Evolutionary conservation across 345 rosid genomes (phyloP).

Genomic region (Acer saccharum): DNA sequence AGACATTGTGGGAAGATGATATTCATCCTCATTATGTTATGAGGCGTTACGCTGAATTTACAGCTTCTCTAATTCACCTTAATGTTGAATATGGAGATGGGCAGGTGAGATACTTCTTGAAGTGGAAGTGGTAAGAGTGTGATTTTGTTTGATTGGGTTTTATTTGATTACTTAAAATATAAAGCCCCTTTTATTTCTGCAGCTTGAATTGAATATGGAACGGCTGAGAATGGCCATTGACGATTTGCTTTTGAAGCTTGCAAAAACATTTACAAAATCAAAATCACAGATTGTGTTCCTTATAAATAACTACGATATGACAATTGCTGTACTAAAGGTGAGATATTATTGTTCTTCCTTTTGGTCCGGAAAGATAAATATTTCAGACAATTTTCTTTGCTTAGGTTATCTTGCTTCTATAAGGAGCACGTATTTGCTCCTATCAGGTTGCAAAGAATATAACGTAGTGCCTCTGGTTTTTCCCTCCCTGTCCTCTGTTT

Average conservation of each 20-base stretch:
- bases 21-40: conserved; percentile 98
- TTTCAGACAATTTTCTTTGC: background rate
- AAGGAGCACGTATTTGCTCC: background rate
- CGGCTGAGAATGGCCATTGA: conserved; percentile 94
- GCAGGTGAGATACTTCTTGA: conserved; percentile 58
- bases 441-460: background rate
- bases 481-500: background rate
- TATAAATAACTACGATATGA: conserved; percentile 95
- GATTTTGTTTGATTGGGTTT: background rate
- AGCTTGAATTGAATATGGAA: conserved; percentile 96
- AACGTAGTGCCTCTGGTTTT: background rate
- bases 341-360: conserved; percentile 13
- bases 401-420: background rate
- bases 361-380: background rate
- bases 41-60: conserved; percentile 99
- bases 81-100: conserved; percentile 97
- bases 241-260: conserved; percentile 84
- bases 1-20: conserved; percentile 96
- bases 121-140: background rate
- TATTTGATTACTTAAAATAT: conserved; percentile 1
- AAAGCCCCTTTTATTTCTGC: conserved; percentile 31
- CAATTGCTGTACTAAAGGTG: conserved; percentile 93
- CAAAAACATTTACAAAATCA: conserved; percentile 66
- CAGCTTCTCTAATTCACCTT: conserved; percentile 94
- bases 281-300: conserved; percentile 87